phyloP scores from a whole-genome alignment of 345 rosid genomes.

The Conringia planisiliqua region DNA sequence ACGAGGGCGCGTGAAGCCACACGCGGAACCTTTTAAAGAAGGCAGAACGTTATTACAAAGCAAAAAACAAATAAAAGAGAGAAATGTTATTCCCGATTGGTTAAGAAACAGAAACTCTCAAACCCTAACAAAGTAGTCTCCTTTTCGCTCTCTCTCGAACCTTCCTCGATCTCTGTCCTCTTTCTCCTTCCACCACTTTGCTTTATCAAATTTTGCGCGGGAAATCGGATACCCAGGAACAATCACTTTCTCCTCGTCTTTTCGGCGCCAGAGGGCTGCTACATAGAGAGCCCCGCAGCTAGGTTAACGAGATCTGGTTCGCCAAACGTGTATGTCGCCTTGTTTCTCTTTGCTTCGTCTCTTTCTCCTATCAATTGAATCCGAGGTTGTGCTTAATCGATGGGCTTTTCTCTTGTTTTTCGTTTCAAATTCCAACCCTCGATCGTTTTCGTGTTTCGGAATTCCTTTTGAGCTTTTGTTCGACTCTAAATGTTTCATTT shows the following conservation, averaged over 20 bases:
- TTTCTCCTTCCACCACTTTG: constrained; percentile 10
- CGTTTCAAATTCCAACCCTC: background rate
- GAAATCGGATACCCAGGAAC: constrained; percentile 10
- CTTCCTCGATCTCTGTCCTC: constrained; percentile 29
- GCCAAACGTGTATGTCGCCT: constrained; percentile 12
- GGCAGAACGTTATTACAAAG: background rate
- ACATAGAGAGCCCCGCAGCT: background rate
- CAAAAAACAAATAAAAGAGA: background rate
- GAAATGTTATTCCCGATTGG: background rate
- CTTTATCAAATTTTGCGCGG: constrained; percentile 27
- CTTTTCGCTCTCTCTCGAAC: constrained; percentile 18
- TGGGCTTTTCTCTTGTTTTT: no score
- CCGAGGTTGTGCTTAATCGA: background rate
- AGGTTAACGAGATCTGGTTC: constrained; percentile 22
- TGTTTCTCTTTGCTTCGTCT: background rate
- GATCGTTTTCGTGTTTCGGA: background rate
- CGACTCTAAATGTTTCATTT: background rate
- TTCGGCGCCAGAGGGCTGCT: background rate
- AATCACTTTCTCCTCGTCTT: background rate
- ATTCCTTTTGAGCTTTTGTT: background rate
- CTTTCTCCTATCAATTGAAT: background rate
- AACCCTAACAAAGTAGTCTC: constrained; percentile 23
- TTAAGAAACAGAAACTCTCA: constrained; percentile 14
- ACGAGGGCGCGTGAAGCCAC: constrained; percentile 6
- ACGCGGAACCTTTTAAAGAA: background rate